A percentile compares a stretch with the other conserved stretches of the same genome.
These are phyloP conservation scores for Pythium aphanidermatum DNA, from an alignment of 352 stramenopile species.

Conservation along the genomic window DNA sequence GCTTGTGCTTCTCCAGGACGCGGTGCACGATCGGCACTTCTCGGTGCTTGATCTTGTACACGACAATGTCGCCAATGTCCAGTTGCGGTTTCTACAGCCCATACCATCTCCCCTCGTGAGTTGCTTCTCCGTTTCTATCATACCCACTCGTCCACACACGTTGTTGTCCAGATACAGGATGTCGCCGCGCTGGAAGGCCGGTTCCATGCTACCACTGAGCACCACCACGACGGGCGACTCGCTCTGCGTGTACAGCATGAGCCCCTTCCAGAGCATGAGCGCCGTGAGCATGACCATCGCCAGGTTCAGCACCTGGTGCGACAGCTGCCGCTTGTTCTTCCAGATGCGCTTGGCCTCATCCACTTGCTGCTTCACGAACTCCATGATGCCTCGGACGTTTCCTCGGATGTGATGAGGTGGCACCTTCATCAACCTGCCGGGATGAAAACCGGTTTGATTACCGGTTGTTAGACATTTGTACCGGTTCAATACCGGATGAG, in stretches of 20 bases:
- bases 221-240: slow-evolving; percentile 99
- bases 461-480: no score
- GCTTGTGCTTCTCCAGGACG: slow-evolving; percentile 96
- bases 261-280: slow-evolving; percentile 99
- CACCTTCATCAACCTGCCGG: no score
- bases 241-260: slow-evolving; percentile 97
- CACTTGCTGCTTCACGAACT: slow-evolving; percentile 84
- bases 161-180: slow-evolving; percentile 99
- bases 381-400: slow-evolving; percentile 32
- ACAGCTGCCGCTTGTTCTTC: slow-evolving; percentile 96
- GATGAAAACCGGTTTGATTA: no score
- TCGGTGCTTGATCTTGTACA: slow-evolving; percentile 97
- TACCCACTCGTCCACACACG: no score
- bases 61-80: slow-evolving; percentile 89
- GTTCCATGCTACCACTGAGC: slow-evolving; percentile 97
- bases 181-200: slow-evolving; percentile 98
- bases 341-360: slow-evolving; percentile 98
- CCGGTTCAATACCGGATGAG: no score
- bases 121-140: no score
- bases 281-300: slow-evolving; percentile 98
- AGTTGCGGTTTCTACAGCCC: slow-evolving; percentile 73
- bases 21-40: slow-evolving; percentile 99
- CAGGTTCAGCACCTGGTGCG: slow-evolving; percentile 97
- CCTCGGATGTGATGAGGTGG: no score
- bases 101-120: no score